Percentiles rank a stretch among this genome's conserved stretches.
Conservation (phyloP, 805 yeast genomes). For the Kodamaea lidongshanica region DNA sequence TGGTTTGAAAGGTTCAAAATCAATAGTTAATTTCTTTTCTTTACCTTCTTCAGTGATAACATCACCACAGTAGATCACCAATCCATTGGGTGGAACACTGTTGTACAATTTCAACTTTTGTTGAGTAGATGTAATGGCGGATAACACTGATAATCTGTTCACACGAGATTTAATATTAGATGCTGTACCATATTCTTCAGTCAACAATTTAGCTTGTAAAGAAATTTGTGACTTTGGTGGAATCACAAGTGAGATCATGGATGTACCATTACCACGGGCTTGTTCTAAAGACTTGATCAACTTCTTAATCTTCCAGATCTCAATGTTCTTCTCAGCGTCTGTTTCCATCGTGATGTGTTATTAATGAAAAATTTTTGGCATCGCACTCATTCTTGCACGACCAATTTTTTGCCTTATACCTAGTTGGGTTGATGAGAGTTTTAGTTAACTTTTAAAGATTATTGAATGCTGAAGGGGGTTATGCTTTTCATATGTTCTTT, state of each 20-base stretch:
- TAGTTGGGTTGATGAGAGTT: too few relatives aligned
- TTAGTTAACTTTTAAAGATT: too few relatives aligned
- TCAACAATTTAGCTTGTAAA: constrained; percentile 79
- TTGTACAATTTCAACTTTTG: constrained; percentile 89
- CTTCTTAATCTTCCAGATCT: constrained; percentile 98
- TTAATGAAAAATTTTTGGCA: constrained; percentile 6
- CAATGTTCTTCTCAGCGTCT: constrained; percentile 87
- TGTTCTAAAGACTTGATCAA: constrained; percentile 76
- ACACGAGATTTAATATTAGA: constrained; percentile 97
- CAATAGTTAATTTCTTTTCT: constrained; percentile 92
- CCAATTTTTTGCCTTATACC: too few relatives aligned
- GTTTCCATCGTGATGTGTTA: constrained; percentile 32
- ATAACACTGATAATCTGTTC: constrained; percentile 86
- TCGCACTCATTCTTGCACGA: too few relatives aligned
- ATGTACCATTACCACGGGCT: constrained; percentile 98
- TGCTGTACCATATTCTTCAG: constrained; percentile 98
- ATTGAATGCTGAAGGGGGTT: too few relatives aligned
- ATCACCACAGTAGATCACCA: constrained; percentile 97
- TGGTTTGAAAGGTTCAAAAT: constrained; percentile 98
- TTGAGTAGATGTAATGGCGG: constrained; percentile 97
- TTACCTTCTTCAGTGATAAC: constrained; percentile 95
- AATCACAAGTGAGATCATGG: constrained; percentile 93
- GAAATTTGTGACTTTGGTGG: constrained; percentile 96
- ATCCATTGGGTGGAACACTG: constrained; percentile 88
- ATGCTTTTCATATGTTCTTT: too few relatives aligned